Base-by-base conservation (phyloP, 2,329 filamentous ascomycete genomes). In the Emmonsia crescens region DNA sequence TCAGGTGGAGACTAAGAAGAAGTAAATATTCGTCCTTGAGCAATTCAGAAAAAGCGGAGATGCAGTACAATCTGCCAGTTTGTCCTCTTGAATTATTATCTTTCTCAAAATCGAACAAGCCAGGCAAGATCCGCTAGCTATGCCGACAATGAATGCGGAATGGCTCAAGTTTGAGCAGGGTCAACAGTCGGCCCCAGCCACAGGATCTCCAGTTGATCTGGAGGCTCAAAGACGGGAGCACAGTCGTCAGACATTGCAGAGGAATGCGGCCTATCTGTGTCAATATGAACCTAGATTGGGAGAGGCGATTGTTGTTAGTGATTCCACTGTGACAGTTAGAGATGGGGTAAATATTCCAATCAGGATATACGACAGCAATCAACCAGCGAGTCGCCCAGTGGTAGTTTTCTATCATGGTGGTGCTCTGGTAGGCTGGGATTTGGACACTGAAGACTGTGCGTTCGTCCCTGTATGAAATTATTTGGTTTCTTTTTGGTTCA, bases 361-460 rank as follows among this genome's bases (percentile, higher is more conserved):
- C 51, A 38, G 61, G 61, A 62, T 62, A 33, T 62, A 60, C 40
- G 57, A 62, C 16, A 49, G 36, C 33, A 27, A 46, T 12, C 10
- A 38, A 27, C 10, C 40, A 24, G 19, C 21, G 33, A 42, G 51
- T 14, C 44, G 33, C 1, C 31, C 57, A 16, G 48, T 57, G 10
- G 57, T 60, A 24, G 33, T 60, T 33, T 60, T 60, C 19, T 62
- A 56, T 49, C 58, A 57, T 52, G 57, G 49, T 2, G 51, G 60
- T 31, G 56, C n/a, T 5, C 33, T 60, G 44, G 21, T 29, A 14
- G 42, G 42, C 27, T 56, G 57, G 57, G 56, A 60, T 44, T 24
- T 60, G 21, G 51, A 57, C 19, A 60, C 60, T 16, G 61, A 60
- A 51, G 61, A 60, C 16, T 27, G 57, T 62, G 42, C n/a, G 42